phyloP scores from a whole-genome alignment of 2,329 filamentous ascomycete species.

The Trichoderma simmonsii region DNA sequence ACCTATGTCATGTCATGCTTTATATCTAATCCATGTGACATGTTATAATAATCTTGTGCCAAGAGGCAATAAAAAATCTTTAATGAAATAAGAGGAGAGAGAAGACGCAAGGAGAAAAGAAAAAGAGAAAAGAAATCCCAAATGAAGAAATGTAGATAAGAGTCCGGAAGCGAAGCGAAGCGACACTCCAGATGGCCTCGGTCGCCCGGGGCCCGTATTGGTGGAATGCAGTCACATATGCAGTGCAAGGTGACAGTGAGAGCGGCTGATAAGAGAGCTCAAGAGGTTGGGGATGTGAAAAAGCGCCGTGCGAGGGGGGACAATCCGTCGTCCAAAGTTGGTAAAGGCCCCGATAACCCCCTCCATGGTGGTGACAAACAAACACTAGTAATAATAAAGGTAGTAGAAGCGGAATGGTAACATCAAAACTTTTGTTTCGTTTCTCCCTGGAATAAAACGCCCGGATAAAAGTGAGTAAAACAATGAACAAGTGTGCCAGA shows the following conservation, averaged over 20 bases:
- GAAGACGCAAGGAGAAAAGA: not conserved
- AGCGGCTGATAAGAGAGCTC: slow-evolving; percentile 14
- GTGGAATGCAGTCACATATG: slow-evolving; percentile 5
- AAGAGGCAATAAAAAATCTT: not conserved
- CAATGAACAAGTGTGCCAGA: not conserved
- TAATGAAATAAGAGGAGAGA: not conserved
- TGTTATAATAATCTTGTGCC: slow-evolving; percentile 1
- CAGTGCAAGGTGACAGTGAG: slow-evolving; percentile 1
- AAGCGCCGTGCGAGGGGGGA: not conserved
- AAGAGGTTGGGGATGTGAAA: not conserved
- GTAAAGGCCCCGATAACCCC: not conserved
- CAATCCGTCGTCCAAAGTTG: not conserved
- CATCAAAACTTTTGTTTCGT: slow-evolving; percentile 5
- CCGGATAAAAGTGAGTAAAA: not conserved
- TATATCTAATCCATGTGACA: slow-evolving; percentile 5
- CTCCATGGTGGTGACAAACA: not conserved
- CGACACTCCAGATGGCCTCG: not conserved
- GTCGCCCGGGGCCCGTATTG: not conserved
- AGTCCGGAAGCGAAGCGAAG: not conserved
- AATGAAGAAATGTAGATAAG: not conserved
- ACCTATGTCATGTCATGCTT: not conserved
- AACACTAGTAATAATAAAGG: not conserved
- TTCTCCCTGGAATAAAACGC: not conserved
- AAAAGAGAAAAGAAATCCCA: not conserved
- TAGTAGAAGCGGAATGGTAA: not conserved